Conservation (phyloP, 2,329 filamentous ascomycete genomes). For the Penicillium hordei region DNA sequence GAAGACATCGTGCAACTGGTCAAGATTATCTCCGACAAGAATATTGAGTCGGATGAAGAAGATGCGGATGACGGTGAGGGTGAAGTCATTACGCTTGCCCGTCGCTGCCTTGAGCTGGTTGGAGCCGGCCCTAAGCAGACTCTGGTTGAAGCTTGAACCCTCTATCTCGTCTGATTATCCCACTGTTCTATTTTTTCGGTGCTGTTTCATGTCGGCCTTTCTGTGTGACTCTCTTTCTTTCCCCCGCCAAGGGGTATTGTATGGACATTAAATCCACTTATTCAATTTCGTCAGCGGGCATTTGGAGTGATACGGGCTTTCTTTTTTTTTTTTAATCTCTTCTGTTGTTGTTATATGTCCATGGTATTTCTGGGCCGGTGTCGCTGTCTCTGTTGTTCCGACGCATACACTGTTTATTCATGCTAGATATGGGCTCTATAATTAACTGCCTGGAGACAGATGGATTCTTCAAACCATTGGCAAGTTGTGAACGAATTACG, state of each 20-base stretch:
- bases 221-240: constrained; percentile 16
- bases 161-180: constrained; percentile 1
- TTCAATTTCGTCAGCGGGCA: constrained; percentile 34
- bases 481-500: not conserved
- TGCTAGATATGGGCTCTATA: constrained; percentile 30
- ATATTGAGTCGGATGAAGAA: constrained; percentile 82
- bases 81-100: constrained; percentile 87
- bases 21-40: constrained; percentile 83
- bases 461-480: not conserved
- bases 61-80: constrained; percentile 87
- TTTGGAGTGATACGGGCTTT: constrained; percentile 32
- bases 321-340: constrained; percentile 8
- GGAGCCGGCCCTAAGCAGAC: constrained; percentile 73
- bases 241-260: constrained; percentile 29
- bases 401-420: constrained; percentile 32
- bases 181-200: constrained; percentile 15
- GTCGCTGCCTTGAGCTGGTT: constrained; percentile 82
- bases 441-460: constrained; percentile 15
- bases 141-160: constrained; percentile 71
- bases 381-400: constrained; percentile 23
- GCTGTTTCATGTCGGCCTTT: constrained; percentile 9
- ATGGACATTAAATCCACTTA: constrained; percentile 34
- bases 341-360: constrained; percentile 20
- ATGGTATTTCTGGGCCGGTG: constrained; percentile 20
- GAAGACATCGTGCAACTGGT: constrained; percentile 92